phyloP scores from a whole-genome alignment of 306 rosid genomes.

The Vigna trinervia region DNA sequence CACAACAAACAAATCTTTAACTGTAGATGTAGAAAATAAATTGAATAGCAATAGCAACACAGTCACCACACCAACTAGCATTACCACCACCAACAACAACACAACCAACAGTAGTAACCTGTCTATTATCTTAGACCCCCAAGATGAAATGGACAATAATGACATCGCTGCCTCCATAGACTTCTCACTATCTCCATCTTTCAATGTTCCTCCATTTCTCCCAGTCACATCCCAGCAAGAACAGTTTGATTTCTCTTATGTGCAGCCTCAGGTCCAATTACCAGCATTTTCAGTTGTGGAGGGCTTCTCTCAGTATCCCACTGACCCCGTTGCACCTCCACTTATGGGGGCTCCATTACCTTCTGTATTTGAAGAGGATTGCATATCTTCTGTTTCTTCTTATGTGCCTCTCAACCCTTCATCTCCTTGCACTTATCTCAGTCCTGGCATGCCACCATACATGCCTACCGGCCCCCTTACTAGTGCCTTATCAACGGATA shows the following conservation, averaged over 20 bases:
- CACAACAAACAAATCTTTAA: slow-evolving; percentile 52
- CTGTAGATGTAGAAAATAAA: slow-evolving; percentile 61
- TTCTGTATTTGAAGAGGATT: slow-evolving; percentile 77
- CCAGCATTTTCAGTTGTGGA: slow-evolving; percentile 64
- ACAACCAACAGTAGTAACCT: slow-evolving; percentile 56
- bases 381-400: slow-evolving; percentile 82
- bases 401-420: slow-evolving; percentile 74
- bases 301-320: slow-evolving; percentile 64
- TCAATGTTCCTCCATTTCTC: slow-evolving; percentile 55
- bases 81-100: slow-evolving; percentile 39
- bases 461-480: slow-evolving; percentile 61
- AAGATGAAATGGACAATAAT: slow-evolving; percentile 81
- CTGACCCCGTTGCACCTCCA: slow-evolving; percentile 52
- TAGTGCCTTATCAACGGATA: slow-evolving; percentile 67
- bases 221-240: slow-evolving; percentile 51
- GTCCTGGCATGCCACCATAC: slow-evolving; percentile 60
- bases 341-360: slow-evolving; percentile 64
- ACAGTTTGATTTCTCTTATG: slow-evolving; percentile 65
- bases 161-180: slow-evolving; percentile 90
- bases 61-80: slow-evolving; percentile 48
- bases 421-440: slow-evolving; percentile 73
- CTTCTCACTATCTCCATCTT: slow-evolving; percentile 71
- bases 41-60: slow-evolving; percentile 54
- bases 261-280: slow-evolving; percentile 59
- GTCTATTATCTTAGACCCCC: slow-evolving; percentile 73